Evolutionary conservation across 495 filamentous ascomycete species (phyloP).

Genomic region (Aspergillus conjunctus): DNA sequence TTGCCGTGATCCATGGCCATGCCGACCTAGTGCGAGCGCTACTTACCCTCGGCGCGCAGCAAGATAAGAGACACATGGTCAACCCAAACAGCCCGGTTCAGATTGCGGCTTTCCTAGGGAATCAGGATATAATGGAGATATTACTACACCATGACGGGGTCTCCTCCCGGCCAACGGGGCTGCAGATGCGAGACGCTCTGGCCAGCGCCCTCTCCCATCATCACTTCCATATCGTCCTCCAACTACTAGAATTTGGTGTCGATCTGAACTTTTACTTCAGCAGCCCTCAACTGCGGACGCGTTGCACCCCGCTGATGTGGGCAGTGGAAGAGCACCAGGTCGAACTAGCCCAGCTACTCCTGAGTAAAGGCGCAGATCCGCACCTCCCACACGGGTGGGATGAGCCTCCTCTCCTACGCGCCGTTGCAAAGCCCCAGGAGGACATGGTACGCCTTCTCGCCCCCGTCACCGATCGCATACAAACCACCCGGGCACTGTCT

Average conservation of each 20-base stretch:
- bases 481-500: not conserved
- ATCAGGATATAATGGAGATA: constrained; percentile 1
- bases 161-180: not conserved
- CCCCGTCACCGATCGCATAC: not conserved
- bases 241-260: not conserved
- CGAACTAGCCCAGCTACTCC: not conserved
- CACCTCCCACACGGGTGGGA: not conserved
- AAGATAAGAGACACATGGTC: not conserved
- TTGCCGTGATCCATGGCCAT: not conserved
- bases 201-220: not conserved
- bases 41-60: not conserved
- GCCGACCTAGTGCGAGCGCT: not conserved
- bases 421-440: not conserved
- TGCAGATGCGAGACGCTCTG: not conserved
- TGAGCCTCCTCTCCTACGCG: not conserved
- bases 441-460: not conserved
- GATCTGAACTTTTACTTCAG: not conserved
- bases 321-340: not conserved
- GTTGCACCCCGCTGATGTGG: constrained; percentile 2
- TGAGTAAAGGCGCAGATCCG: not conserved
- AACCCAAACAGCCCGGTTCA: not conserved
- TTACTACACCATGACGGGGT: not conserved
- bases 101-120: constrained; percentile 1
- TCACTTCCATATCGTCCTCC: not conserved
- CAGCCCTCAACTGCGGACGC: not conserved